phyloP scores from a whole-genome alignment of 2,329 filamentous ascomycete species.

The Phyllosticta citriasiana region DNA sequence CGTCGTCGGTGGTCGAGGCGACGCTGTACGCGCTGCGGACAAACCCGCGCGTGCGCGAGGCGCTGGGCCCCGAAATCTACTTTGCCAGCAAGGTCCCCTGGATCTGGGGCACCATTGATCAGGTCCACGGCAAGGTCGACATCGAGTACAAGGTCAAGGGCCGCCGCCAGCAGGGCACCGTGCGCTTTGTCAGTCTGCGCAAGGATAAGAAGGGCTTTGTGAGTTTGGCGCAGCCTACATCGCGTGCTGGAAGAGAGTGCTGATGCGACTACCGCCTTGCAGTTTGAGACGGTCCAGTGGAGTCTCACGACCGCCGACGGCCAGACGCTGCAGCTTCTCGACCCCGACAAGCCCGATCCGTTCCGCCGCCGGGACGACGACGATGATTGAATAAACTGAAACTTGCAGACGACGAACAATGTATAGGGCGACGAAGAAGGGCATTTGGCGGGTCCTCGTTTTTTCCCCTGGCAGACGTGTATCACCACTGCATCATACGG shows the following conservation, averaged over 20 bases:
- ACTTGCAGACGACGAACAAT: background rate
- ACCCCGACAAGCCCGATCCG: conserved; percentile 52
- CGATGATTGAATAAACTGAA: background rate
- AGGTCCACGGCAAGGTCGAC: conserved; percentile 83
- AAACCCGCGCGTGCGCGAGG: conserved; percentile 59
- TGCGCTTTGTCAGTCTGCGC: conserved; percentile 71
- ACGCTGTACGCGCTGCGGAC: conserved; percentile 89
- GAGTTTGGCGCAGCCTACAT: conserved; percentile 21
- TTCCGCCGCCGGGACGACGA: conserved; percentile 37
- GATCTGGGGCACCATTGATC: conserved; percentile 65
- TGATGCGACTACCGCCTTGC: conserved; percentile 1
- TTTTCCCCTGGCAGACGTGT: background rate
- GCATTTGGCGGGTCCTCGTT: too few species aligned
- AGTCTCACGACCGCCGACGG: conserved; percentile 62
- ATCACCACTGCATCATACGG: background rate
- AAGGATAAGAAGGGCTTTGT: conserved; percentile 52
- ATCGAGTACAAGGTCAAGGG: conserved; percentile 82
- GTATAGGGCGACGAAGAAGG: background rate
- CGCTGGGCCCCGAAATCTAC: conserved; percentile 63
- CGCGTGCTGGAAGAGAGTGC: background rate
- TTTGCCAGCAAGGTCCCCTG: conserved; percentile 40
- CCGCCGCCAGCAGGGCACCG: conserved; percentile 56
- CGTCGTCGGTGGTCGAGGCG: conserved; percentile 69
- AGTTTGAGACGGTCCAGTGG: conserved; percentile 89
- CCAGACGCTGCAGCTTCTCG: conserved; percentile 64